phyloP scores from a whole-genome alignment of 345 rosid genomes.

The Tarenaya hassleriana region DNA sequence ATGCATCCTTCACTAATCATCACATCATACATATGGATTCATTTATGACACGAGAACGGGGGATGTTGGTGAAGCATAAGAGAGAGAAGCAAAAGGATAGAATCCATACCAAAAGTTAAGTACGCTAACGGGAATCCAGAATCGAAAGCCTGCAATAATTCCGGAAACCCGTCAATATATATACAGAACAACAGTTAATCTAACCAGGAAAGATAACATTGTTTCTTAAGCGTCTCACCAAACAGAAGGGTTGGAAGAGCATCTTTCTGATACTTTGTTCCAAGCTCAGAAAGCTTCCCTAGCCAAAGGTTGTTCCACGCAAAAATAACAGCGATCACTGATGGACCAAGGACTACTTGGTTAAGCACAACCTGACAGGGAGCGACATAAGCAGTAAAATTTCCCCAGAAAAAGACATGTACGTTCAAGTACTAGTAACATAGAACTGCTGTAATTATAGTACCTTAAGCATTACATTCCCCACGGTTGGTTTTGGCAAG shows the following conservation, averaged over 20 bases:
- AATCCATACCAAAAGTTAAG: conserved; percentile 78
- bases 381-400: background rate
- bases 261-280: conserved; percentile 65
- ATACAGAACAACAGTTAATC: background rate
- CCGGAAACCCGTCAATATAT: background rate
- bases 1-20: too few species aligned
- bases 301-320: conserved; percentile 94
- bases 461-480: conserved; percentile 71
- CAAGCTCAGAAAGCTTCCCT: conserved; percentile 67
- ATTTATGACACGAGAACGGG: too few species aligned
- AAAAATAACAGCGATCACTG: conserved; percentile 77
- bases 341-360: conserved; percentile 86
- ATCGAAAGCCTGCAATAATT: conserved; percentile 68
- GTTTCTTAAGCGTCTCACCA: conserved; percentile 37
- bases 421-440: background rate
- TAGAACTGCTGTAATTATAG: background rate
- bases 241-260: conserved; percentile 71
- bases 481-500: conserved; percentile 61
- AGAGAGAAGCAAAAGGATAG: conserved; percentile 13
- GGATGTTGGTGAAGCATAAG: too few species aligned
- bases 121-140: conserved; percentile 90
- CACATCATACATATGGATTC: too few species aligned
- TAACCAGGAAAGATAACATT: background rate
- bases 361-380: conserved; percentile 65
- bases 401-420: background rate